A percentile compares a stretch with the other conserved stretches of the same genome.
phyloP scores from a whole-genome alignment of 2,329 filamentous ascomycete species.

The Cercospora sp. region DNA sequence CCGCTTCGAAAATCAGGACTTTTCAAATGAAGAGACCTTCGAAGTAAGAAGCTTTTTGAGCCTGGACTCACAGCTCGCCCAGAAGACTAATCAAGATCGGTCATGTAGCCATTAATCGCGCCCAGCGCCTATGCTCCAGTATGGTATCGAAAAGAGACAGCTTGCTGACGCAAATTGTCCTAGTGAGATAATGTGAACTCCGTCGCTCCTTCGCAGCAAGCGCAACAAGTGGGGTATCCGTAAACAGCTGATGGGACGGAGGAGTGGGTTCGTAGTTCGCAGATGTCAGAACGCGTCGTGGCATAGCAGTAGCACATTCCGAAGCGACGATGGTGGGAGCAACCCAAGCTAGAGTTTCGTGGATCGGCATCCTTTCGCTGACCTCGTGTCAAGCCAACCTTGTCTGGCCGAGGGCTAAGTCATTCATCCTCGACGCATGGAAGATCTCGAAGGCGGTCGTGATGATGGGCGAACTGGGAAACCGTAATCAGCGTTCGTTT shows the following conservation, averaged over 20 bases:
- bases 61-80: not conserved
- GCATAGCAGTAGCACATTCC: not conserved
- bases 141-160: constrained; percentile 4
- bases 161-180: constrained; percentile 10
- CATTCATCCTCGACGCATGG: not conserved
- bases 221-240: constrained; percentile 22
- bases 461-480: constrained; percentile 20
- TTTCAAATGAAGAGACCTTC: not conserved
- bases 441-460: constrained; percentile 9
- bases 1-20: not conserved
- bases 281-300: not conserved
- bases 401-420: not conserved
- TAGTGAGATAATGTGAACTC: constrained; percentile 10
- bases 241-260: not conserved
- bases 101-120: constrained; percentile 9
- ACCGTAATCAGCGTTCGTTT: constrained; percentile 22
- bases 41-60: constrained; percentile 5
- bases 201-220: constrained; percentile 14
- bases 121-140: constrained; percentile 10
- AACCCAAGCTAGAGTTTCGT: not conserved
- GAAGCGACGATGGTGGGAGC: not conserved
- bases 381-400: not conserved
- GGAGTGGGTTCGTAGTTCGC: not conserved
- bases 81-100: constrained; percentile 8
- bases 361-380: not conserved